Percentiles rank a stretch among this genome's conserved stretches.
These are phyloP conservation scores for Acarospora socialis DNA, from an alignment of 2,329 filamentous ascomycete genomes.

Conservation along the genomic window DNA sequence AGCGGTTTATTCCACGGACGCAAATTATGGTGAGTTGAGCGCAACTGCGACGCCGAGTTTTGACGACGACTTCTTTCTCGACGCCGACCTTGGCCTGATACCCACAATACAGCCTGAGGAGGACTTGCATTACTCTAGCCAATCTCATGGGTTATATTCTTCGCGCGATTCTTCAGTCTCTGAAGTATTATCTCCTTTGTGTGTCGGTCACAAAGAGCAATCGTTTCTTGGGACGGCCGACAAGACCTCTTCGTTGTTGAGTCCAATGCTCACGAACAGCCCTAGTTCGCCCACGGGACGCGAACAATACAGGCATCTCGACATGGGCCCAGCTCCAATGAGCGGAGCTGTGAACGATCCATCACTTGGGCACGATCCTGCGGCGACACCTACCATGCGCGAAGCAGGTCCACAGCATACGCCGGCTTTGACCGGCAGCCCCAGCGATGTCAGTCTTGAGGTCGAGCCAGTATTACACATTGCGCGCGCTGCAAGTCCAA, in stretches of 20 bases:
- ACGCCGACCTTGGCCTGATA: constrained; percentile 13
- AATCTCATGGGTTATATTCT: too few relatives aligned
- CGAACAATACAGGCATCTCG: not conserved
- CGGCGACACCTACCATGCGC: constrained; percentile 10
- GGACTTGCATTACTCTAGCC: not conserved
- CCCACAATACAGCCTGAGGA: constrained; percentile 3
- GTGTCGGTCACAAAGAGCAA: constrained; percentile 1
- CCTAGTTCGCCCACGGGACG: too few relatives aligned
- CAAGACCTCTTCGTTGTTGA: not conserved
- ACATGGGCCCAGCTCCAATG: not conserved
- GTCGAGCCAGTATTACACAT: constrained; percentile 13
- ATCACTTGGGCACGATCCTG: not conserved
- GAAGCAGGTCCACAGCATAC: constrained; percentile 13
- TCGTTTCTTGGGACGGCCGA: not conserved
- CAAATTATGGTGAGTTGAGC: constrained; percentile 19
- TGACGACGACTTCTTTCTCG: constrained; percentile 14
- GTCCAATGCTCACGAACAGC: too few relatives aligned
- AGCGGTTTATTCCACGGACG: constrained; percentile 12
- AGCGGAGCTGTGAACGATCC: not conserved
- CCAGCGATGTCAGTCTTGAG: constrained; percentile 17
- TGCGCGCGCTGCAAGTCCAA: constrained; percentile 26
- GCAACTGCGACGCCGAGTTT: constrained; percentile 16
- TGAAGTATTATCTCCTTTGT: not conserved
- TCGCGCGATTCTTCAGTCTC: too few relatives aligned
- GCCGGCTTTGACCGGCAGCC: constrained; percentile 17